Percentiles rank a stretch among this genome's conserved stretches.
Evolutionary conservation across 108 stramenopile species (phyloP).

Genomic region (Cyclotella choctawhatcheeana): DNA sequence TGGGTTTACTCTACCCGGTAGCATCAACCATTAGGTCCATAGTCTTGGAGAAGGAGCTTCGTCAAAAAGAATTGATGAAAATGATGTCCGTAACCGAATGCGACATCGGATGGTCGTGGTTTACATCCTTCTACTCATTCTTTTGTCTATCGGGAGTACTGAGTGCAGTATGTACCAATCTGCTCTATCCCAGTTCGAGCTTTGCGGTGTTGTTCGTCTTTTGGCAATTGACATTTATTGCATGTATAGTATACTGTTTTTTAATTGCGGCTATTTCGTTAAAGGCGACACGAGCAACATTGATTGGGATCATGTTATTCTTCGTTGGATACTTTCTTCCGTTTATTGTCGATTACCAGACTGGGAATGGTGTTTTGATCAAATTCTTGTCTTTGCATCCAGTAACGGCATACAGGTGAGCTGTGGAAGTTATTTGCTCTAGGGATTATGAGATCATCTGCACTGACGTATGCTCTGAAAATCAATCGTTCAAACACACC

Average conservation of each 20-base stretch:
- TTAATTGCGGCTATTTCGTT: constrained; percentile 69
- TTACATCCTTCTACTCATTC: constrained; percentile 61
- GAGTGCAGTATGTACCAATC: constrained; percentile 50
- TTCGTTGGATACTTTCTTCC: constrained; percentile 81
- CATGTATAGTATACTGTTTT: constrained; percentile 61
- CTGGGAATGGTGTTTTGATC: constrained; percentile 43
- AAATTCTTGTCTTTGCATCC: constrained; percentile 73
- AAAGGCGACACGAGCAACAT: constrained; percentile 71
- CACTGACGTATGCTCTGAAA: no score
- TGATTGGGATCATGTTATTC: constrained; percentile 80
- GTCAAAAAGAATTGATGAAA: constrained; percentile 90
- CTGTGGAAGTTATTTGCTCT: no score
- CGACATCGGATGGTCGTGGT: constrained; percentile 73
- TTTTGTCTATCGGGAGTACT: constrained; percentile 59
- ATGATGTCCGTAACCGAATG: constrained; percentile 86
- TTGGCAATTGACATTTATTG: constrained; percentile 58
- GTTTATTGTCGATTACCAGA: constrained; percentile 52
- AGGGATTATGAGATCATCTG: no score
- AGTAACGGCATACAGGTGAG: constrained; percentile 71
- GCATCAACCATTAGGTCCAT: constrained; percentile 66
- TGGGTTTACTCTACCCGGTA: constrained; percentile 79
- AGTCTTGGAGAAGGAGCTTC: constrained; percentile 72
- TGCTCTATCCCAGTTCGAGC: constrained; percentile 60
- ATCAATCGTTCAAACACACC: no score
- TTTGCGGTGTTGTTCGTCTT: constrained; percentile 58